These are phyloP conservation scores for Coemansia sp. DNA, from an alignment of 192 early-diverging fungal genomes.

Conservation along the genomic window DNA sequence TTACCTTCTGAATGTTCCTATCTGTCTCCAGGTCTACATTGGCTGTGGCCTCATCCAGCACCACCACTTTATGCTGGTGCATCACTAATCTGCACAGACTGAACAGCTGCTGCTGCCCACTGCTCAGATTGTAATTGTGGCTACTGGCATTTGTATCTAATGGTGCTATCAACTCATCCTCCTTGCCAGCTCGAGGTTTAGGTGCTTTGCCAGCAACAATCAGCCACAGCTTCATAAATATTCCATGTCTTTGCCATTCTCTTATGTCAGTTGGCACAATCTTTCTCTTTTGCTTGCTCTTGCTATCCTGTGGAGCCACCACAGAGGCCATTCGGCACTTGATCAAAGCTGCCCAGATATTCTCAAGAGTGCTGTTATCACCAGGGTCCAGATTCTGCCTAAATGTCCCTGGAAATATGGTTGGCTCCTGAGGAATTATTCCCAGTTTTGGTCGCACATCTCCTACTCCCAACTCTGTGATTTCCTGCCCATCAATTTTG, in stretches of 20 bases:
- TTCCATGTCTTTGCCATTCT: background rate
- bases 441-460: conserved; percentile 51
- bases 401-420: conserved; percentile 62
- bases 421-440: conserved; percentile 66
- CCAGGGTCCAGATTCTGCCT: conserved; percentile 79
- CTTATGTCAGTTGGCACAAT: background rate
- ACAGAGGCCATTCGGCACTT: conserved; percentile 5
- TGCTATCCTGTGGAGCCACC: background rate
- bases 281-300: no score
- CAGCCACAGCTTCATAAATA: background rate
- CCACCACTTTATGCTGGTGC: conserved; percentile 50
- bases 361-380: conserved; percentile 58
- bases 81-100: conserved; percentile 60
- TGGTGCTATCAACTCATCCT: no score
- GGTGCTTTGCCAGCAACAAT: background rate
- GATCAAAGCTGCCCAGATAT: conserved; percentile 59
- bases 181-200: no score
- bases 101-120: conserved; percentile 59
- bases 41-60: conserved; percentile 68
- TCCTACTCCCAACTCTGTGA: conserved; percentile 66
- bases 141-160: no score
- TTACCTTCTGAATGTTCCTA: conserved; percentile 11
- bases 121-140: conserved; percentile 16
- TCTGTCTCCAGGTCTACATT: conserved; percentile 50
- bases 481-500: conserved; percentile 72